Conservation (phyloP, 2,329 filamentous ascomycete genomes). For the Aspergillus thermomutatus region DNA sequence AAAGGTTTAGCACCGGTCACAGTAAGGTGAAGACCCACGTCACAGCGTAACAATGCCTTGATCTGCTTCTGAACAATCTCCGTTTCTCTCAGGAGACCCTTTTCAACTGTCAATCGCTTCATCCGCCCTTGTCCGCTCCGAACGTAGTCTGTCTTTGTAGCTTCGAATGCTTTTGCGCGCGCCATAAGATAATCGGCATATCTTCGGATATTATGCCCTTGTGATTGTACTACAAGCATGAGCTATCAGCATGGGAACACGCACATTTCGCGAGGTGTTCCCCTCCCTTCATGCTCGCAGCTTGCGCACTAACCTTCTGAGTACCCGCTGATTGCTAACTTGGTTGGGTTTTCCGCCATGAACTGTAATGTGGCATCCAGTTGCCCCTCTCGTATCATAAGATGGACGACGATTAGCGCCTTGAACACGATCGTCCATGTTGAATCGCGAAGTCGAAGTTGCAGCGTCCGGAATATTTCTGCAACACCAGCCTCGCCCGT, state of each 20-base stretch:
- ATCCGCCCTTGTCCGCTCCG: slow-evolving; percentile 75
- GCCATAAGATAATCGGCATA: slow-evolving; percentile 85
- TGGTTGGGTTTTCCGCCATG: slow-evolving; percentile 75
- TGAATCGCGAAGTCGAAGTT: slow-evolving; percentile 84
- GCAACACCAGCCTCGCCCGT: slow-evolving; percentile 91
- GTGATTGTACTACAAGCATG: slow-evolving; percentile 69
- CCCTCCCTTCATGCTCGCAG: neutral
- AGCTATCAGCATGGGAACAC: slow-evolving; percentile 34
- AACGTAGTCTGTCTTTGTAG: slow-evolving; percentile 88
- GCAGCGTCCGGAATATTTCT: slow-evolving; percentile 90
- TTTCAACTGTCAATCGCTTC: slow-evolving; percentile 83
- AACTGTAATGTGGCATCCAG: slow-evolving; percentile 83
- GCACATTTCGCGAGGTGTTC: neutral
- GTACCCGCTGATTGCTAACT: slow-evolving; percentile 84
- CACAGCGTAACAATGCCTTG: slow-evolving; percentile 78
- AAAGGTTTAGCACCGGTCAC: neutral
- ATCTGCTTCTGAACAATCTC: slow-evolving; percentile 89
- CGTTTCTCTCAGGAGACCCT: slow-evolving; percentile 86
- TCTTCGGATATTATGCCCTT: slow-evolving; percentile 89
- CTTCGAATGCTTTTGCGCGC: slow-evolving; percentile 74
- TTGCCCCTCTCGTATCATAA: slow-evolving; percentile 96
- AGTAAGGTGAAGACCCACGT: slow-evolving; percentile 57
- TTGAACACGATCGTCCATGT: slow-evolving; percentile 99
- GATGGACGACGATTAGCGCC: slow-evolving; percentile 86
- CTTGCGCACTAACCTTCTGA: slow-evolving; percentile 69